A percentile compares a stretch with the other conserved stretches of the same genome.
phyloP scores from a whole-genome alignment of 108 stramenopile species.

The Skeletonema costatum region DNA sequence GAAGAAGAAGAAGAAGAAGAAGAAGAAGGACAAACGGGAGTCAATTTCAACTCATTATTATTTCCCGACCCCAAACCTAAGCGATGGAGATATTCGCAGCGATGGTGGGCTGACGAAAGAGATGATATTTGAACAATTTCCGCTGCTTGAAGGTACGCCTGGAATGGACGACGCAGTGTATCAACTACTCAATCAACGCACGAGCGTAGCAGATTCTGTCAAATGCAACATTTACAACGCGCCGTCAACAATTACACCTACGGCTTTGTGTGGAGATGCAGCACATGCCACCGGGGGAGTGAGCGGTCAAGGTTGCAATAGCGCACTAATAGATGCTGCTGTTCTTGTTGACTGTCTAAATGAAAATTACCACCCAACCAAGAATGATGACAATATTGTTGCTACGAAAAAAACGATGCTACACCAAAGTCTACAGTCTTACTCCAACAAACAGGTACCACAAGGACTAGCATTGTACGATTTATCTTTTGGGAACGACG shows the following conservation, averaged over 20 bases:
- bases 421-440: conserved; percentile 46
- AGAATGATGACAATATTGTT: neutral
- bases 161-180: conserved; percentile 45
- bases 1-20: neutral
- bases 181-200: conserved; percentile 46
- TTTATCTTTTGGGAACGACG: conserved; percentile 66
- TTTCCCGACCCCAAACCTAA: conserved; percentile 14
- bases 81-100: neutral
- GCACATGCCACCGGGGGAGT: conserved; percentile 86
- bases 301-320: conserved; percentile 76
- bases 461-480: conserved; percentile 77
- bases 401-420: conserved; percentile 22
- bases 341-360: conserved; percentile 57
- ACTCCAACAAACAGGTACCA: conserved; percentile 71
- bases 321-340: conserved; percentile 65
- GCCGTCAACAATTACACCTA: conserved; percentile 14
- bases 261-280: conserved; percentile 73
- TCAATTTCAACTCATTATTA: conserved; percentile 12
- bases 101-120: conserved; percentile 26
- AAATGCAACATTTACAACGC: conserved; percentile 73
- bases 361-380: neutral
- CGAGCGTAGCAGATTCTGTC: conserved; percentile 55
- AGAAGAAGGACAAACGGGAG: neutral
- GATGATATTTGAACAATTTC: conserved; percentile 51
- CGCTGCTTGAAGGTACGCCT: conserved; percentile 53